phyloP scores from a whole-genome alignment of 805 yeast genomes.

The Starmera amethionina region DNA sequence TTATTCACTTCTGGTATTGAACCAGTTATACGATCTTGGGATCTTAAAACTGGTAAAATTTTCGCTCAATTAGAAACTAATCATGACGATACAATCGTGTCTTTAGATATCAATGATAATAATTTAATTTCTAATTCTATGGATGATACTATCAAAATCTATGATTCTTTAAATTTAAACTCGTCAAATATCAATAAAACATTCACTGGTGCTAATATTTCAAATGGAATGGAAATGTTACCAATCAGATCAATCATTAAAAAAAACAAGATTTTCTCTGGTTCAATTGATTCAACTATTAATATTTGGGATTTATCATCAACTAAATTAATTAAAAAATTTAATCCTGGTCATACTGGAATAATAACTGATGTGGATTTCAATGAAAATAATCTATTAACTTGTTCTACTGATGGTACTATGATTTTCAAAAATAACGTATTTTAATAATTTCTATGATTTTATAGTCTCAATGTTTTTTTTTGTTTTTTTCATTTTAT shows the following conservation, averaged over 20 bases:
- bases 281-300: constrained; percentile 51
- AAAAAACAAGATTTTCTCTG: constrained; percentile 37
- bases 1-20: constrained; percentile 62
- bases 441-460: neutral
- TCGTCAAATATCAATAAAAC: constrained; percentile 33
- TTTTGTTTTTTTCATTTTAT: neutral
- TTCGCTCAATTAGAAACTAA: constrained; percentile 35
- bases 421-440: constrained; percentile 32
- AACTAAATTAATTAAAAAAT: constrained; percentile 34
- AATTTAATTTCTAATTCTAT: constrained; percentile 39
- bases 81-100: constrained; percentile 46
- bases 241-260: constrained; percentile 39
- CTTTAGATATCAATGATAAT: constrained; percentile 40
- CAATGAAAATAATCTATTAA: constrained; percentile 31
- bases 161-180: constrained; percentile 34
- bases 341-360: constrained; percentile 48
- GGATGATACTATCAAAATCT: constrained; percentile 47
- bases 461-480: neutral
- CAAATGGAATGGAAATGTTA: constrained; percentile 37
- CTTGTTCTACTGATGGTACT: constrained; percentile 48
- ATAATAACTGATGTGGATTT: constrained; percentile 51
- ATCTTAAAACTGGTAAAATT: constrained; percentile 34
- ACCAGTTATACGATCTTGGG: constrained; percentile 51
- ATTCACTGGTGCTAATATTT: constrained; percentile 47
- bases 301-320: constrained; percentile 53